Percentiles rank a stretch among this genome's conserved stretches.
Evolutionary conservation across 768 basidiomycete species (phyloP).

Genomic region (Peribolospora kevripleyi): DNA sequence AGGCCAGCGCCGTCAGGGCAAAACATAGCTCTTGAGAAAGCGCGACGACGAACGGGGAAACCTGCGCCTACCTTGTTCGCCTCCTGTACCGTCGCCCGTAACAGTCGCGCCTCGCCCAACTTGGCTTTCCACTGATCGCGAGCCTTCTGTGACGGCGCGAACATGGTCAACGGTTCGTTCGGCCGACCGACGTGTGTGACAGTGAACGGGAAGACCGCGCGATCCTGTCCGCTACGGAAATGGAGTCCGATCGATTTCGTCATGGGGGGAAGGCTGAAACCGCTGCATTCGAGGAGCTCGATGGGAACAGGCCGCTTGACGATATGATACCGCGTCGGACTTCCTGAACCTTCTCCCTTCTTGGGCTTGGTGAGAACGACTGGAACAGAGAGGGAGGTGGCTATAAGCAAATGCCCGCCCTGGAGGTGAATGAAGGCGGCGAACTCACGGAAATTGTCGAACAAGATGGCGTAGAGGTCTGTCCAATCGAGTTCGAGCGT

Average conservation of each 20-base stretch:
- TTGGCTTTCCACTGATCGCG: constrained; percentile 74
- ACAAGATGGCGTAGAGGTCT: constrained; percentile 68
- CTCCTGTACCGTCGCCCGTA: constrained; percentile 53
- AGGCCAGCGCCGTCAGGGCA: no score
- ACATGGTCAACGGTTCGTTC: constrained; percentile 66
- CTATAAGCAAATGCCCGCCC: neutral
- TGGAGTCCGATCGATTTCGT: constrained; percentile 41
- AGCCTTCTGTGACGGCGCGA: constrained; percentile 51
- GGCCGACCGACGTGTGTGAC: constrained; percentile 69
- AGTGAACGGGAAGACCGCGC: constrained; percentile 64
- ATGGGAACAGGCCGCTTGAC: constrained; percentile 69
- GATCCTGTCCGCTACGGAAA: constrained; percentile 21
- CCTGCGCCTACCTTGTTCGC: constrained; percentile 40
- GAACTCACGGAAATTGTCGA: constrained; percentile 74
- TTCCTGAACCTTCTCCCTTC: constrained; percentile 35
- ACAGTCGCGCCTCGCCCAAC: constrained; percentile 60
- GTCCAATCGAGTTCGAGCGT: constrained; percentile 60
- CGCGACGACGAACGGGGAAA: no score
- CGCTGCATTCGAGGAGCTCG: constrained; percentile 42
- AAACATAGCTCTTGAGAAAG: no score
- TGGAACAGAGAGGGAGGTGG: constrained; percentile 14
- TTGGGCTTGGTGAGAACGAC: constrained; percentile 76
- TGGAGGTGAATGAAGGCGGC: neutral
- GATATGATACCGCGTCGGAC: constrained; percentile 45
- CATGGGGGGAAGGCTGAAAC: constrained; percentile 35